Base-by-base conservation (phyloP, 169 alveolate genomes). In the Plasmodium gallinaceum region DNA sequence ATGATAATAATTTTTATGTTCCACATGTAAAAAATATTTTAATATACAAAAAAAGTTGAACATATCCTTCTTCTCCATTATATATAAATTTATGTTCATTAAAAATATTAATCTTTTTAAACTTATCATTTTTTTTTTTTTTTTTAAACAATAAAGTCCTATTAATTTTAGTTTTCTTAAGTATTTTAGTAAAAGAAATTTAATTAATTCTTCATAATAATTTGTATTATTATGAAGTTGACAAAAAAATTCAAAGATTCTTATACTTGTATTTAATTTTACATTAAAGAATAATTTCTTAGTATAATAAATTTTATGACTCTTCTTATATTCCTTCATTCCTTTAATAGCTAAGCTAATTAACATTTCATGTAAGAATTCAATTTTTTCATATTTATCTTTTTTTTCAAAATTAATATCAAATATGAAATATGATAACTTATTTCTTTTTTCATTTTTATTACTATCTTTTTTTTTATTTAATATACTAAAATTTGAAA, bases 351-450 rank as follows among this genome's bases (percentile, higher is more conserved):
- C 64, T 64, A 78, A 22, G 48, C n/a, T 3, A 64, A 78, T 43
- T 32, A 78, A 9, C 89, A 78, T 78, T 48, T 78, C 76, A 65
- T 78, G 76, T 46, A 78, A 78, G 48, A 64, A 18, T 65, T 64
- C 45, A 22, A 78, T 78, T 64, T 78, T 78, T 1, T 43, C 16
- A n/a, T 39, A 0, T 43, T 48, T 39, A 20, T 65, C n/a, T 51
- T 64, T 76, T 66, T 43, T 51, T 78, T 64, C 80, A 64, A 64
- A 46, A 6, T 65, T 20, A 8, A 14, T 52, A 65, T 78, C 74
- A 51, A 64, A 78, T 7, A 64, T 64, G n/a, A 64, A 78, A 32
- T 37, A n/a, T 5, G 39, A 37, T n/a, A 20, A 48, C 5, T 61
- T 16, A 20, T 51, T 4, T 46, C 12, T 70, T 26, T 10, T 69